Evolutionary conservation across 2,329 filamentous ascomycete genomes (phyloP), one percentile per base, ranked within the genome.

Genomic region (Cladosporium sp.): DNA sequence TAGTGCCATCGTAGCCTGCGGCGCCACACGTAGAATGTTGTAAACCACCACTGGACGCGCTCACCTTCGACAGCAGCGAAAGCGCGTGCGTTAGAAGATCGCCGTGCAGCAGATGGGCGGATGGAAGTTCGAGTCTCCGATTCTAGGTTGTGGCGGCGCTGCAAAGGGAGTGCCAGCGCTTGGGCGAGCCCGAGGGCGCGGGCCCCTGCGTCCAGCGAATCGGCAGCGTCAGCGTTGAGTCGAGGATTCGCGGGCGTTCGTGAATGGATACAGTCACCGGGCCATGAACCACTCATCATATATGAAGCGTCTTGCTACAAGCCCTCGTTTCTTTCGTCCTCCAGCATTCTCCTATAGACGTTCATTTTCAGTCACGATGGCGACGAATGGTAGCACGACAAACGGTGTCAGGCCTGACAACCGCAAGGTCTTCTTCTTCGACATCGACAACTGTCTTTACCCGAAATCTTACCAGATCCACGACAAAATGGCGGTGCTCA

Each of bases 401-500:
- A 50, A 50, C 13, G 48, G 48, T 32, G 40, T 50, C 40, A 22
- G 37, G 33, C 40, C 28, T 14, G 52, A 54, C 41, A 43, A 57
- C 59, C 59, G 64, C 35, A 76, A 78, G 1, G 76, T 87, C 16
- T 80, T 84, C 68, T 84, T 82, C 70, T 97, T 96, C 67, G 93
- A 98, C 68, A 97, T 98, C 66, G 93, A 98, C 77, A 98, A 98
- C 67, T 98, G 95, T 72, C 81, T 97, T 52, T 97, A 96, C 66
- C 84, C 91, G 0, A 90, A 86, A 72, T 60, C 61, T 9, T 83
- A 83, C 60, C 87, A 86, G 62, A 89, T 98, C 43, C 87, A 95
- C 66, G 85, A 95, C 66, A 78, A 87, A 66, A 97, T 98, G 93
- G 84, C 84, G 33, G 78, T 83, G 49, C 77, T 96, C 56, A 98